Evolutionary conservation across 129 eudicot species (phyloP).

Genomic region (sunflower (Helianthus annuus)): DNA sequence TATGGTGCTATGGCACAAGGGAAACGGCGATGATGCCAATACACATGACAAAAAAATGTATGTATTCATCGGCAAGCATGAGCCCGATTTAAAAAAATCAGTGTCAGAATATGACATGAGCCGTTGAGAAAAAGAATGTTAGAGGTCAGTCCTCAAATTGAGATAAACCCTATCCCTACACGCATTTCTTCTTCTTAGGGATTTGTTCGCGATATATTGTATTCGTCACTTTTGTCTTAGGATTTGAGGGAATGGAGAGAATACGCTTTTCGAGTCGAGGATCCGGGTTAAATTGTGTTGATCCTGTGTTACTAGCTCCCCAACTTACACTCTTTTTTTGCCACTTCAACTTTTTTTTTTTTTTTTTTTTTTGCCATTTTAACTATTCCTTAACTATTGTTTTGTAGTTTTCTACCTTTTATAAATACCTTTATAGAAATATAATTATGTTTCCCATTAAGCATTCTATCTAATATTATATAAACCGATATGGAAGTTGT

Average conservation of each 20-base stretch:
- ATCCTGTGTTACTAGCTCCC: not conserved
- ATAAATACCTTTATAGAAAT: not conserved
- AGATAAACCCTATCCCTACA: too few species aligned
- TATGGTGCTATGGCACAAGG: too few species aligned
- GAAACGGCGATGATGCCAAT: too few species aligned
- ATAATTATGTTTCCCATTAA: not conserved
- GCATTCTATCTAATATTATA: not conserved
- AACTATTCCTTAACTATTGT: too few species aligned
- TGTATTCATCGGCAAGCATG: too few species aligned
- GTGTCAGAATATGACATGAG: too few species aligned
- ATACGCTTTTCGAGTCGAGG: not conserved
- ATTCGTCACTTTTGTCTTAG: not conserved
- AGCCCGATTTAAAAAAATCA: too few species aligned
- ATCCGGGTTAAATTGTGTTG: not conserved
- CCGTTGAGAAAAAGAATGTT: too few species aligned
- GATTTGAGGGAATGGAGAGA: not conserved
- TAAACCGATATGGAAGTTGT: not conserved
- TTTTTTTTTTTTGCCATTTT: too few species aligned
- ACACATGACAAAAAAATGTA: too few species aligned
- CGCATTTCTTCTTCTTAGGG: not conserved
- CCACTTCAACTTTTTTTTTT: too few species aligned
- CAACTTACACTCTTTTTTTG: not conserved
- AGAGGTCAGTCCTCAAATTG: too few species aligned
- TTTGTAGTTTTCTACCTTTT: not conserved
- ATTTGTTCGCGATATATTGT: not conserved